Percentiles rank a stretch among this genome's conserved stretches.
Conservation (phyloP, 148 eudicot genomes). For the Salicornia ramosissima region DNA sequence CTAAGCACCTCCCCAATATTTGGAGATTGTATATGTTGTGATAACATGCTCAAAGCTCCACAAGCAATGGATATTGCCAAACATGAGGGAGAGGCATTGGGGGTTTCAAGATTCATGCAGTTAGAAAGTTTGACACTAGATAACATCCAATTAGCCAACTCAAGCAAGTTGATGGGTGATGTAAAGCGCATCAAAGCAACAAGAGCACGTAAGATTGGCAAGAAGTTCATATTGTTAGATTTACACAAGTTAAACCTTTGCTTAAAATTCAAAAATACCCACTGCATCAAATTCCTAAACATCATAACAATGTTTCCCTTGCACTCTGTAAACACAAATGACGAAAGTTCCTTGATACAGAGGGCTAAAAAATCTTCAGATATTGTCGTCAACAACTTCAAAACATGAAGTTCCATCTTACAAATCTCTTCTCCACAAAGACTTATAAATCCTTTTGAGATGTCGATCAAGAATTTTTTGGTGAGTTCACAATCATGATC, state of each 20-base stretch:
- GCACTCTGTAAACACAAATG: conserved; percentile 22
- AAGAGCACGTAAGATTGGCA: conserved; percentile 51
- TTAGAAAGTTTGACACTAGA: conserved; percentile 36
- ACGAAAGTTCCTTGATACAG: conserved; percentile 23
- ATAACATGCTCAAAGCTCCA: conserved; percentile 54
- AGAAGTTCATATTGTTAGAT: conserved; percentile 37
- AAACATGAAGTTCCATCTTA: conserved; percentile 38
- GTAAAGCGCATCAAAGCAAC: conserved; percentile 50
- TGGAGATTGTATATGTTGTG: conserved; percentile 33
- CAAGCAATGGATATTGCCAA: conserved; percentile 58
- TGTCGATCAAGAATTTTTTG: conserved; percentile 34
- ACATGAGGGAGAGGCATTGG: conserved; percentile 40
- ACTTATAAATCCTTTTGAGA: conserved; percentile 32
- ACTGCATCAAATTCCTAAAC: conserved; percentile 36
- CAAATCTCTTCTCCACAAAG: conserved; percentile 40
- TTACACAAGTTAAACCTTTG: conserved; percentile 43
- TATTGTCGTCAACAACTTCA: conserved; percentile 46
- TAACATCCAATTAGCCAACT: conserved; percentile 63
- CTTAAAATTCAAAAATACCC: conserved; percentile 42
- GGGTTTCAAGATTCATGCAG: conserved; percentile 15
- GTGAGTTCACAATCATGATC: conserved; percentile 27
- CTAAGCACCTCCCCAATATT: conserved; percentile 13
- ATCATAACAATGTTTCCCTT: conserved; percentile 31
- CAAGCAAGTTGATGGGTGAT: conserved; percentile 75
- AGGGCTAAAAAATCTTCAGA: conserved; percentile 38